Conservation (phyloP, 202 grass and related monocot genomes). For the Schoenoplectus tabernaemontani region DNA sequence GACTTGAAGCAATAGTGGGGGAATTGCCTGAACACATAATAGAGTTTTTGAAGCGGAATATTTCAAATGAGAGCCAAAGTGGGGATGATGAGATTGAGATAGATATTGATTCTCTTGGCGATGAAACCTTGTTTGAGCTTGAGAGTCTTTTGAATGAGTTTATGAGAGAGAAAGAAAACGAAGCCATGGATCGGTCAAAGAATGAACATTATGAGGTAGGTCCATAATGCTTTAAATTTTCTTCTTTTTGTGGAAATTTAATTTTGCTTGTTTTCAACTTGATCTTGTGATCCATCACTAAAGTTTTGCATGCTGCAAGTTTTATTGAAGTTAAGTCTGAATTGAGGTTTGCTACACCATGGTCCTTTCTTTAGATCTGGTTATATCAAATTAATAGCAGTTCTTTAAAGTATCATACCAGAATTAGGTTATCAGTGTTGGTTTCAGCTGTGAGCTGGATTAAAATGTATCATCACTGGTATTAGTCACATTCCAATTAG, state of each 20-base stretch:
- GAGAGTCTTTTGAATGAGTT: slow-evolving; percentile 69
- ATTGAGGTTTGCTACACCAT: neutral
- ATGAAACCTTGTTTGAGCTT: slow-evolving; percentile 67
- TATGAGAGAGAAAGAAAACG: slow-evolving; percentile 38
- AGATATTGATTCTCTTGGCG: slow-evolving; percentile 64
- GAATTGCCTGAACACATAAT: slow-evolving; percentile 61
- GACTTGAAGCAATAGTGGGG: slow-evolving; percentile 50
- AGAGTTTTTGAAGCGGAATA: slow-evolving; percentile 62
- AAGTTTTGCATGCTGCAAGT: neutral
- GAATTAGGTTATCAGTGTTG: neutral
- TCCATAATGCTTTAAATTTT: slow-evolving; percentile 31
- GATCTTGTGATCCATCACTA: neutral
- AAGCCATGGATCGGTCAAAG: slow-evolving; percentile 30
- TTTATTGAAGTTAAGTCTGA: neutral
- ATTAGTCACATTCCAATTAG: neutral
- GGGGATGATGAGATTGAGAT: slow-evolving; percentile 74
- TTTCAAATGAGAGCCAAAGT: slow-evolving; percentile 35
- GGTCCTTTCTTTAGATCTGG: neutral
- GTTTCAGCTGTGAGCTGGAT: neutral
- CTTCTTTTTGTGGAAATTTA: slow-evolving; percentile 16
- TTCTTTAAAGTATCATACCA: neutral
- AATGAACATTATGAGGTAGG: slow-evolving; percentile 54
- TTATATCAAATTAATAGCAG: neutral
- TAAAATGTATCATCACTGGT: neutral
- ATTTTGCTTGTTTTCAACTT: slow-evolving; percentile 28